Conservation (phyloP, 2,329 filamentous ascomycete genomes). For the Cladosporium sp. region DNA sequence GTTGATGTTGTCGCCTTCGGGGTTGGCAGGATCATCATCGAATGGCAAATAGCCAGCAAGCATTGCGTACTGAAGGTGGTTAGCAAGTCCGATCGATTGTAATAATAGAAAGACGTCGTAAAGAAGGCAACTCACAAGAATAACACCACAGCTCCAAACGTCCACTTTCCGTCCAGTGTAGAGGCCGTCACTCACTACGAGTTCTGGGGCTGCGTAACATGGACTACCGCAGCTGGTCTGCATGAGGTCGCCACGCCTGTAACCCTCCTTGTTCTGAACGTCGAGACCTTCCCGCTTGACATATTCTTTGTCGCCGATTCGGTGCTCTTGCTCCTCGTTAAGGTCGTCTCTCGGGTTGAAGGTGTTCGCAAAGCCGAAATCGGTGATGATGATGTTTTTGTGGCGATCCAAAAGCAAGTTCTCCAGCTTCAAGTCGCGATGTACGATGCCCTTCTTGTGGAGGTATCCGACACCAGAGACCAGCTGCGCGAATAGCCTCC, state of each 20-base stretch:
- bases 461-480: conserved; percentile 96
- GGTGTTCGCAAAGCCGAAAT: conserved; percentile 98
- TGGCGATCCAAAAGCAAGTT: conserved; percentile 94
- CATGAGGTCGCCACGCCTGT: conserved; percentile 90
- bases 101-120: neutral
- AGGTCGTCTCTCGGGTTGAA: conserved; percentile 89
- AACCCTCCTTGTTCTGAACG: conserved; percentile 60
- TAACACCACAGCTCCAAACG: conserved; percentile 99
- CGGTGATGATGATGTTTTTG: conserved; percentile 98
- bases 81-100: neutral
- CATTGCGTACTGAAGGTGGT: conserved; percentile 79
- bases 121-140: conserved; percentile 64
- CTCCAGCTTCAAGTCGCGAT: conserved; percentile 93
- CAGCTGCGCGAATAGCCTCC: conserved; percentile 88
- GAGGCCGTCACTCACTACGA: conserved; percentile 94
- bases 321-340: conserved; percentile 83
- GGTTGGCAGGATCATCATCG: conserved; percentile 96
- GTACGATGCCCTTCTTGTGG: conserved; percentile 98
- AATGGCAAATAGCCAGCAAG: conserved; percentile 95
- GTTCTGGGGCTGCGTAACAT: conserved; percentile 93
- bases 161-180: conserved; percentile 98
- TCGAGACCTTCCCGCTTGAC: conserved; percentile 86
- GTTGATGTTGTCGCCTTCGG: conserved; percentile 98
- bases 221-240: conserved; percentile 98
- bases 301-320: conserved; percentile 80